Percentiles rank a stretch among this genome's conserved stretches.
These are phyloP conservation scores for Clausena lansium DNA, from an alignment of 345 rosid species.

Conservation along the genomic window DNA sequence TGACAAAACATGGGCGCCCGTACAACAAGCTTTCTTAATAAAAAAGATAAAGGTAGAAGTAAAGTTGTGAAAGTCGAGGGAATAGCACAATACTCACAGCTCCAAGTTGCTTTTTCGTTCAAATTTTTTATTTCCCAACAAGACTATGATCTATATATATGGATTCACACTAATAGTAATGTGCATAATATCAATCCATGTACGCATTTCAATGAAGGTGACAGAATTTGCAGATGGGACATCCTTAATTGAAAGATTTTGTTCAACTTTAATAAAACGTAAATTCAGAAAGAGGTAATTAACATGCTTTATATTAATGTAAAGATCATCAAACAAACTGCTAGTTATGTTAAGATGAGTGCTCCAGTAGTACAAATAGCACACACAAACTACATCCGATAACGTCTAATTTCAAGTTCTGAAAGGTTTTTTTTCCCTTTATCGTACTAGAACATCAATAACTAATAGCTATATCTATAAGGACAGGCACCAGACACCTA, in stretches of 20 bases:
- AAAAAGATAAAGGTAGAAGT: neutral
- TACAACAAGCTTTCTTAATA: neutral
- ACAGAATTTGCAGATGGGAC: neutral
- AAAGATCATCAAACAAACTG: neutral
- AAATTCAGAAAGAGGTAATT: neutral
- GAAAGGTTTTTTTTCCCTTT: neutral
- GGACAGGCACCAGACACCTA: constrained; percentile 34
- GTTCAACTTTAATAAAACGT: neutral
- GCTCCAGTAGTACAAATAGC: neutral
- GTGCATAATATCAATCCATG: neutral
- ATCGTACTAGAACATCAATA: constrained; percentile 11
- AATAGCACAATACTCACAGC: neutral
- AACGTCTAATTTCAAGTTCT: constrained; percentile 6
- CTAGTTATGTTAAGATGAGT: neutral
- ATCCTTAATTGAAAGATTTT: neutral
- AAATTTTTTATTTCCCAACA: neutral
- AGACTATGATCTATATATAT: too few relatives aligned
- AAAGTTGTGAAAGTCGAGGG: too few relatives aligned
- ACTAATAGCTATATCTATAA: neutral
- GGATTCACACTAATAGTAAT: too few relatives aligned
- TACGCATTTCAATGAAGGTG: neutral
- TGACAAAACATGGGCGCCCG: neutral
- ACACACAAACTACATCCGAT: neutral
- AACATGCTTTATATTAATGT: neutral
- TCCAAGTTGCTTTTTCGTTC: neutral